These are phyloP conservation scores for Acephala macrosclerotiorum DNA, from an alignment of 2,329 filamentous ascomycete genomes.

Conservation along the genomic window DNA sequence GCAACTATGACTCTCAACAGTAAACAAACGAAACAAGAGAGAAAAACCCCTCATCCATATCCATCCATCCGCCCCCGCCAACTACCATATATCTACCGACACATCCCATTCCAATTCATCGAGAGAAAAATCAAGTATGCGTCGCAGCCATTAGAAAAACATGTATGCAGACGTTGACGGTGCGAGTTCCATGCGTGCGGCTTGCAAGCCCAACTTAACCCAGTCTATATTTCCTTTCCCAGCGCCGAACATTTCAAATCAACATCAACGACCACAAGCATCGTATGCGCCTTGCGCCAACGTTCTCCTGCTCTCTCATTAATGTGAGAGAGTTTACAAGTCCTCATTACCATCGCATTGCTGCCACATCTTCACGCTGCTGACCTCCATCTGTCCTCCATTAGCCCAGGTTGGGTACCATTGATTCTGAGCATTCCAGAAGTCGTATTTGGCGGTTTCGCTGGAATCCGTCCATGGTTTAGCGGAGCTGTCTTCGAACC, in stretches of 20 bases:
- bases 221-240: conserved; percentile 17
- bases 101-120: background rate
- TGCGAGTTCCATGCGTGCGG: background rate
- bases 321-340: background rate
- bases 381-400: conserved; percentile 71
- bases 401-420: conserved; percentile 78
- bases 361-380: conserved; percentile 74
- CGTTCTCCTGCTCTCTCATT: background rate
- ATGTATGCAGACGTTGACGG: background rate
- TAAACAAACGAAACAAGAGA: background rate
- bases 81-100: conserved; percentile 18
- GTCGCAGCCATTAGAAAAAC: background rate
- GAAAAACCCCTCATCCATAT: conserved; percentile 10
- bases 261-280: conserved; percentile 5
- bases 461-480: conserved; percentile 84
- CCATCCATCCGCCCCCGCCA: background rate
- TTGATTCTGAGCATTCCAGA: conserved; percentile 71
- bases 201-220: background rate
- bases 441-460: conserved; percentile 73
- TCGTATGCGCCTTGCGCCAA: conserved; percentile 13
- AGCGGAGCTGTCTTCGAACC: conserved; percentile 77
- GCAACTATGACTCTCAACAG: background rate
- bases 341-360: conserved; percentile 68
- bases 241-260: conserved; percentile 8
- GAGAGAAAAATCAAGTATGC: background rate